Conservation (phyloP, 1,284 basidiomycete genomes). For the Papiliotrema laurentii region DNA sequence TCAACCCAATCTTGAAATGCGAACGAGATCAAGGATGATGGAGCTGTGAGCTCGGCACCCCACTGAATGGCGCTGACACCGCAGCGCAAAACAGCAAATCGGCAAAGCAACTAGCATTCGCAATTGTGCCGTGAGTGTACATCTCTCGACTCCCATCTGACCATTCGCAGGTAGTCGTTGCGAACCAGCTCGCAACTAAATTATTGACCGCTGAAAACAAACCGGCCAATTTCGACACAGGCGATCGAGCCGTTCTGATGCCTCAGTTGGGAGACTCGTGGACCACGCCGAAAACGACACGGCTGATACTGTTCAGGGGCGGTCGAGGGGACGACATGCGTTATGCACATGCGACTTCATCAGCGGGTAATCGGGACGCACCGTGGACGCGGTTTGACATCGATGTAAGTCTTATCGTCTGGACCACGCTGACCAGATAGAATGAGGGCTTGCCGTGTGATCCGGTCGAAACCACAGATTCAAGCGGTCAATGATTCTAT, state of each 20-base stretch:
- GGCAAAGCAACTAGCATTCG: slow-evolving; percentile 37
- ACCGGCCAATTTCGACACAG: slow-evolving; percentile 43
- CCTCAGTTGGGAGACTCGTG: slow-evolving; percentile 46
- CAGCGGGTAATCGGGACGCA: slow-evolving; percentile 13
- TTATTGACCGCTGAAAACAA: slow-evolving; percentile 41
- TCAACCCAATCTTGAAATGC: slow-evolving; percentile 38
- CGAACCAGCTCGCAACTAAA: slow-evolving; percentile 47
- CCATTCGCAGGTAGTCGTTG: slow-evolving; percentile 33
- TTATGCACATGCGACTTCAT: slow-evolving; percentile 36
- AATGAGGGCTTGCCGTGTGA: slow-evolving; percentile 34
- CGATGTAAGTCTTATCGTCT: slow-evolving; percentile 22
- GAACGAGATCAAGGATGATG: slow-evolving; percentile 31
- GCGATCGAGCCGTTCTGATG: slow-evolving; percentile 45
- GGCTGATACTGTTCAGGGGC: slow-evolving; percentile 41
- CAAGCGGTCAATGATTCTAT: no score
- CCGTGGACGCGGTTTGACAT: slow-evolving; percentile 42
- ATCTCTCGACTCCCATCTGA: neutral
- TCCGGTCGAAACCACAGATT: neutral
- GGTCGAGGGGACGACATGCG: slow-evolving; percentile 32
- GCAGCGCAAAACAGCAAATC: slow-evolving; percentile 39
- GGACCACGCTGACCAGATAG: slow-evolving; percentile 11
- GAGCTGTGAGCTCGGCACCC: slow-evolving; percentile 36
- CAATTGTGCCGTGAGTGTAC: slow-evolving; percentile 34
- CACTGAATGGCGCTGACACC: neutral
- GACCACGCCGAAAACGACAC: slow-evolving; percentile 39